Percentiles rank a stretch among this genome's conserved stretches.
These are phyloP conservation scores for Vicia faba DNA, from an alignment of 306 rosid genomes.

Conservation along the genomic window DNA sequence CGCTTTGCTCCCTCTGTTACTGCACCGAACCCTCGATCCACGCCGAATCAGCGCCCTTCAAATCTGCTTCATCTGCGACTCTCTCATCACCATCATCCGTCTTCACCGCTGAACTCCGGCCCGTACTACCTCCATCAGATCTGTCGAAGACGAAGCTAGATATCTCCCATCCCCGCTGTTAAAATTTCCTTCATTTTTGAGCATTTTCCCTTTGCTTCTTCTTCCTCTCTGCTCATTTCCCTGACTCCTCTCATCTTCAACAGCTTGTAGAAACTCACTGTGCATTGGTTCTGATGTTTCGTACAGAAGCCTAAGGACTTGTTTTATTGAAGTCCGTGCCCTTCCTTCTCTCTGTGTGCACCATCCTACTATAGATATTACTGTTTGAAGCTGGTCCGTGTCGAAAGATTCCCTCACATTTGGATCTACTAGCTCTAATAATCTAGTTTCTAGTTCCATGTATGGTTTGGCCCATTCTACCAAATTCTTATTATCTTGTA, in stretches of 20 bases:
- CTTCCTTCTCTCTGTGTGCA: constrained; percentile 93
- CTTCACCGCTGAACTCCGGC: too few species aligned
- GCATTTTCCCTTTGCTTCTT: constrained; percentile 69
- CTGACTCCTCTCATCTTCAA: constrained; percentile 64
- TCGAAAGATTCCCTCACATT: constrained; percentile 66
- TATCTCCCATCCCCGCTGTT: constrained; percentile 85
- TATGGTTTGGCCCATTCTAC: constrained; percentile 87
- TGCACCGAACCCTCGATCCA: too few species aligned
- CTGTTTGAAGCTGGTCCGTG: constrained; percentile 80
- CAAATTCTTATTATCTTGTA: constrained; percentile 75
- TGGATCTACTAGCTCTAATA: constrained; percentile 78
- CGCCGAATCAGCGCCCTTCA: too few species aligned
- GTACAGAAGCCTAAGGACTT: constrained; percentile 85
- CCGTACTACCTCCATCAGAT: too few species aligned
- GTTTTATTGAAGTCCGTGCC: constrained; percentile 84
- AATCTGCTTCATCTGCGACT: too few species aligned
- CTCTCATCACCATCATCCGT: too few species aligned
- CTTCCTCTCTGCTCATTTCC: constrained; percentile 65
- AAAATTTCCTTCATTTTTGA: constrained; percentile 54
- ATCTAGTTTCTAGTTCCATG: constrained; percentile 60
- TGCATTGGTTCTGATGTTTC: constrained; percentile 93
- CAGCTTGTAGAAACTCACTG: constrained; percentile 62
- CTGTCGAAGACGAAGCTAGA: constrained; percentile 95
- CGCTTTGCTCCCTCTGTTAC: too few species aligned
- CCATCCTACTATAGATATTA: constrained; percentile 76